phyloP scores from a whole-genome alignment of 1,139 yeast species.

The Pichia sorboxylosa region DNA sequence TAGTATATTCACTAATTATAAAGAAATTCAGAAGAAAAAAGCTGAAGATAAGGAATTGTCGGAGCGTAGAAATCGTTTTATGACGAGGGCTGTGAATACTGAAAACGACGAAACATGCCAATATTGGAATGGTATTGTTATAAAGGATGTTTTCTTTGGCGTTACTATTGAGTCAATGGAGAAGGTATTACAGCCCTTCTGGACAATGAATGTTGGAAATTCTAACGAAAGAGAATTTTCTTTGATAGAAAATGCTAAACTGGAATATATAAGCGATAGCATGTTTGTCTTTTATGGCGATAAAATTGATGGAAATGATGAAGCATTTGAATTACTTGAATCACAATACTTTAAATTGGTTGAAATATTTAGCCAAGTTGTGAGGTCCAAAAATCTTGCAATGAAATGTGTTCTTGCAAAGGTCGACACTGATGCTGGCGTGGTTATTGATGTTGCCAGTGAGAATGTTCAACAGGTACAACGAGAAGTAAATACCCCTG shows the following conservation, averaged over 20 bases:
- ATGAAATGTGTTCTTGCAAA: conserved; percentile 37
- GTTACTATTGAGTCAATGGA: conserved; percentile 36
- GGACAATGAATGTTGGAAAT: conserved; percentile 8
- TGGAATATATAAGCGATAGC: conserved; percentile 33
- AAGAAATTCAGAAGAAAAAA: conserved; percentile 14
- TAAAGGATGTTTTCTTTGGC: conserved; percentile 45
- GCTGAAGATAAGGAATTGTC: conserved; percentile 10
- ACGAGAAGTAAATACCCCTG: neutral
- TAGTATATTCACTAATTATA: conserved; percentile 12
- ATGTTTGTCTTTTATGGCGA: conserved; percentile 35
- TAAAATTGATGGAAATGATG: conserved; percentile 9
- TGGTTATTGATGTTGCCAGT: conserved; percentile 3
- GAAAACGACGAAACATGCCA: neutral
- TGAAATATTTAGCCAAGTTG: conserved; percentile 24
- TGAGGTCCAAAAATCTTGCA: conserved; percentile 34
- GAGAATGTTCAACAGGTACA: neutral
- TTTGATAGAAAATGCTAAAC: conserved; percentile 20
- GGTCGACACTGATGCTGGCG: conserved; percentile 24
- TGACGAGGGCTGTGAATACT: conserved; percentile 7
- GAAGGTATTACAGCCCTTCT: conserved; percentile 23
- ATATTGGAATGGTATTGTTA: conserved; percentile 41
- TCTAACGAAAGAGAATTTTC: conserved; percentile 11
- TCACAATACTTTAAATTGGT: conserved; percentile 29
- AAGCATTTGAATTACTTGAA: conserved; percentile 9
- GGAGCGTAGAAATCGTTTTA: conserved; percentile 3